phyloP scores from a whole-genome alignment of 2,329 filamentous ascomycete genomes.

The Beauveria sp. region DNA sequence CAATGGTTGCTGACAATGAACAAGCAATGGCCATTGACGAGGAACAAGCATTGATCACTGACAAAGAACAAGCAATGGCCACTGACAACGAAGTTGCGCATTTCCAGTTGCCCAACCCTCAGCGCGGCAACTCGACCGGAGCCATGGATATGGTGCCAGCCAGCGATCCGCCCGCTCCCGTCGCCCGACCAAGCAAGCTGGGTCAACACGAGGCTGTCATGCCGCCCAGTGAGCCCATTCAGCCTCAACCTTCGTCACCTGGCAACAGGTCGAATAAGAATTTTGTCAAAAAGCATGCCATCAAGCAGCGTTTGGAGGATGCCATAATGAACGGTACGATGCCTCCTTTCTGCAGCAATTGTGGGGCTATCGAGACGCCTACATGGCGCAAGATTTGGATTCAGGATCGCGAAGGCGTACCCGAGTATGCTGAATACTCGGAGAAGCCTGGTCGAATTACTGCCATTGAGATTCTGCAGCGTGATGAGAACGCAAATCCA shows the following conservation, averaged over 20 bases:
- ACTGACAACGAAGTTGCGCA: slow-evolving; percentile 14
- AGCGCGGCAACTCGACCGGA: slow-evolving; percentile 30
- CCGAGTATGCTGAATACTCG: slow-evolving; percentile 62
- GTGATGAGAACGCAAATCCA: slow-evolving; percentile 54
- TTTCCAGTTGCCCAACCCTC: slow-evolving; percentile 29
- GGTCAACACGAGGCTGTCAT: slow-evolving; percentile 31
- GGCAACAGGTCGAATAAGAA: slow-evolving; percentile 54
- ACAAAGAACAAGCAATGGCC: slow-evolving; percentile 14
- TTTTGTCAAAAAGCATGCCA: slow-evolving; percentile 53
- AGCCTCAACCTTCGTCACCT: slow-evolving; percentile 28
- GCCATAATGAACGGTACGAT: slow-evolving; percentile 72
- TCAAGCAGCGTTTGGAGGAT: slow-evolving; percentile 50
- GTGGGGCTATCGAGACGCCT: slow-evolving; percentile 89
- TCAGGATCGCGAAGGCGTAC: slow-evolving; percentile 64
- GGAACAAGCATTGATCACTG: too few species aligned
- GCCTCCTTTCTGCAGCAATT: slow-evolving; percentile 86
- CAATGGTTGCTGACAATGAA: slow-evolving; percentile 9
- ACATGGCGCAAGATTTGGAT: slow-evolving; percentile 93
- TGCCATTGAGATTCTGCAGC: slow-evolving; percentile 61
- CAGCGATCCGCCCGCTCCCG: slow-evolving; percentile 36
- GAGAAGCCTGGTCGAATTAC: slow-evolving; percentile 67
- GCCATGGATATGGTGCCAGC: slow-evolving; percentile 33
- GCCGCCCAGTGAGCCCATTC: slow-evolving; percentile 35
- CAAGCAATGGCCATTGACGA: too few species aligned
- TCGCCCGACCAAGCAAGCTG: slow-evolving; percentile 16